phyloP scores from a whole-genome alignment of 1,284 basidiomycete genomes.

The Pascua sp. region DNA sequence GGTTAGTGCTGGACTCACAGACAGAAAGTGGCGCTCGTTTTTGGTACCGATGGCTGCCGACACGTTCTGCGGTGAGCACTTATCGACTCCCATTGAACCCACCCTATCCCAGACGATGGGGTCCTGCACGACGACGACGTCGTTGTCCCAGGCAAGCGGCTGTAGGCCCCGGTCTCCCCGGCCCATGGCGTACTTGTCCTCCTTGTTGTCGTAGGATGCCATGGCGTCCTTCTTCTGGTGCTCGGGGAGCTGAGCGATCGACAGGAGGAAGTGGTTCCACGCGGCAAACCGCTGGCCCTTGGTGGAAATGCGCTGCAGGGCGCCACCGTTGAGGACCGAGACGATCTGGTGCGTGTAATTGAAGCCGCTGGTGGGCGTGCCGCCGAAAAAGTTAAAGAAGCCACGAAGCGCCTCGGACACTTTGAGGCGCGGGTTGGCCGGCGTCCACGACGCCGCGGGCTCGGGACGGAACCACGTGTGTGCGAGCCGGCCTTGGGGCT shows the following conservation, averaged over 20 bases:
- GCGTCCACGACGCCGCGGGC: conserved; percentile 25
- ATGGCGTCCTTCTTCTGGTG: too few relatives aligned
- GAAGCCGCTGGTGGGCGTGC: conserved; percentile 11
- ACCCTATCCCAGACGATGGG: conserved; percentile 50
- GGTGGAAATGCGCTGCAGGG: conserved; percentile 1
- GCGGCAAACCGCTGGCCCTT: too few relatives aligned
- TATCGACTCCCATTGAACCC: conserved; percentile 1
- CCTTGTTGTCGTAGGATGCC: too few relatives aligned
- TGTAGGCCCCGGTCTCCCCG: conserved; percentile 10
- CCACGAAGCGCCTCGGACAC: conserved; percentile 35
- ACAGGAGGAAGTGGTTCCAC: too few relatives aligned
- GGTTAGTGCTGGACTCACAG: too few relatives aligned
- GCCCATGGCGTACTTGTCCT: too few relatives aligned
- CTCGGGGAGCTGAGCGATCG: too few relatives aligned
- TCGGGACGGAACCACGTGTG: conserved; percentile 26
- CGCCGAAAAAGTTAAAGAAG: conserved; percentile 38
- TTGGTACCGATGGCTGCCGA: too few relatives aligned
- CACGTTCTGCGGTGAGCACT: too few relatives aligned
- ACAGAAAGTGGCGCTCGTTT: too few relatives aligned
- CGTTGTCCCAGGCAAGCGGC: conserved; percentile 36
- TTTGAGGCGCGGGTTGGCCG: conserved; percentile 18
- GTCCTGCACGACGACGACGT: conserved; percentile 45
- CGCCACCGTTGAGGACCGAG: conserved; percentile 38
- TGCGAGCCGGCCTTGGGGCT: conserved; percentile 31
- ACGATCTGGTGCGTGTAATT: conserved; percentile 24